phyloP scores from a whole-genome alignment of 1,139 yeast species.

The Candida sanyaensis region DNA sequence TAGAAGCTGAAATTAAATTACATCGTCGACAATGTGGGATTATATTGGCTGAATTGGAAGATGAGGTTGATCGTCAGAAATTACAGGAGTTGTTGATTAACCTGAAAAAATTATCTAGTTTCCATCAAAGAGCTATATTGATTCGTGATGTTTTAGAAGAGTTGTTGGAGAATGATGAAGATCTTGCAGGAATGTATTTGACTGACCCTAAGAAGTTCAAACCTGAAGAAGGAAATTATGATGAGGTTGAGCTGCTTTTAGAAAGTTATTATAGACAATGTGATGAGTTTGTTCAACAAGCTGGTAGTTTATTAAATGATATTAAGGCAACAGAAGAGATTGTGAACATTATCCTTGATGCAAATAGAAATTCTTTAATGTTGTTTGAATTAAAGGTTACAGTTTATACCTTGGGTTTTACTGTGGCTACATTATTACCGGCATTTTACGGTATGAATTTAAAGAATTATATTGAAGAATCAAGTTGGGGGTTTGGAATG shows the following conservation, averaged over 20 bases:
- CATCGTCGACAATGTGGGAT: constrained; percentile 75
- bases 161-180: constrained; percentile 84
- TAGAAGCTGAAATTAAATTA: constrained; percentile 82
- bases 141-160: constrained; percentile 88
- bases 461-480: constrained; percentile 85
- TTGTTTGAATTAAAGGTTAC: constrained; percentile 82
- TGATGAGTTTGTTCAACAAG: constrained; percentile 94
- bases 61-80: constrained; percentile 80
- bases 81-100: constrained; percentile 78
- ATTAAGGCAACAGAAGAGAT: constrained; percentile 95
- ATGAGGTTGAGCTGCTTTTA: constrained; percentile 84
- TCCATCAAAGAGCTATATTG: constrained; percentile 79
- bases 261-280: constrained; percentile 95
- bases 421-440: constrained; percentile 62
- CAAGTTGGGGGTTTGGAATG: constrained; percentile 61
- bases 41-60: constrained; percentile 79
- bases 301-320: constrained; percentile 80
- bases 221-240: constrained; percentile 45
- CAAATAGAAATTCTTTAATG: constrained; percentile 93
- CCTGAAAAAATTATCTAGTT: constrained; percentile 77
- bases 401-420: constrained; percentile 79
- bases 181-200: constrained; percentile 80
- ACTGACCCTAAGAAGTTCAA: constrained; percentile 40
- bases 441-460: constrained; percentile 96
- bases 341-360: constrained; percentile 90